Evolutionary conservation across 768 basidiomycete genomes (phyloP), one percentile per base, ranked within the genome.

Genomic region (Mycena capillaripes): DNA sequence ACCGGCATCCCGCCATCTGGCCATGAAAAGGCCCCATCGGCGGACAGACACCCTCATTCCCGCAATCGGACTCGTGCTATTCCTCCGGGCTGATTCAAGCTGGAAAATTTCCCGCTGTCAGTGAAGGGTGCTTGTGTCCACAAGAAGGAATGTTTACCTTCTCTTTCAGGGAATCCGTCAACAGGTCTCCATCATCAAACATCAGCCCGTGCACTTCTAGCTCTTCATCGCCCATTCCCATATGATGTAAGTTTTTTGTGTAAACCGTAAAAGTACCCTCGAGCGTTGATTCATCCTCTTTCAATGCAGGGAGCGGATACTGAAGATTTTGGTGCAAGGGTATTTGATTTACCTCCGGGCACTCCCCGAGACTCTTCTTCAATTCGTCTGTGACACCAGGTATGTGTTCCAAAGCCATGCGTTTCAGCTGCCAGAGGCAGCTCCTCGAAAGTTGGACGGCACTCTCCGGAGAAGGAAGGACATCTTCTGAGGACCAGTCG

Each of bases 11-110:
- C 0, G 80, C 70, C 50, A 81, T 70, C 56, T 80, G 78, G 11
- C 66, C 67, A 38, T 81, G 79, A 29, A 81, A 76, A 80, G 57
- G 4, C 80, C 78, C 27, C 73, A 69, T 29, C 77, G 75, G 4
- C 72, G 55, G 16, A 25, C n/a, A 10, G 66, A 66, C 2, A 55
- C 66, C 2, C 55, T n/a, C 32, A 68, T 29, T 14, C 66, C 56
- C 1, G 66, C 66, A 2, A 68, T 59, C 21, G 66, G 66, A 17
- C 42, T n/a, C 12, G 27, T 52, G 25, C 55, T 68, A 12, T 69
- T 58, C 73, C 73, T 11, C 67, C 72, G 57, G 55, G 79, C 23
- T 2, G 48, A 42, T 74, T 69, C 17, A 63, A 44, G 29, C 78
- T 81, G 58, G 77, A 71, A 25, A 4, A 8, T 76, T 62, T 42